phyloP scores from a whole-genome alignment of 805 yeast species.

The Grigorovia yakushimaensis region DNA sequence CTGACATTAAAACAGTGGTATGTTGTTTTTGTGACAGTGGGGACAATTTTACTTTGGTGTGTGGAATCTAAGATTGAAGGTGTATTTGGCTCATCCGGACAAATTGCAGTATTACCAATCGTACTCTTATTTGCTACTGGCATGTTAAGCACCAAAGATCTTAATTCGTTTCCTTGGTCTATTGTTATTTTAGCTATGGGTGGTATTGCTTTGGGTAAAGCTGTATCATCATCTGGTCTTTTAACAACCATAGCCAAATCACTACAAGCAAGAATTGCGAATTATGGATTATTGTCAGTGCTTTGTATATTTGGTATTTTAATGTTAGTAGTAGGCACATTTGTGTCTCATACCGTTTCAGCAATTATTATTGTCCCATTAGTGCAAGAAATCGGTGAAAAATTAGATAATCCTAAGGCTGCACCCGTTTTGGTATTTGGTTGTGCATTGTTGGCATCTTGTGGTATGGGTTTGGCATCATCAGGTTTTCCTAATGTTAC shows the following conservation, averaged over 20 bases:
- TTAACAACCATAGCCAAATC: slow-evolving; percentile 64
- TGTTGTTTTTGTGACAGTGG: slow-evolving; percentile 55
- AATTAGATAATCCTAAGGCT: slow-evolving; percentile 65
- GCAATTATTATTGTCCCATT: slow-evolving; percentile 87
- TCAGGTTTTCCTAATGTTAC: slow-evolving; percentile 98
- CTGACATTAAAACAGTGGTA: slow-evolving; percentile 68
- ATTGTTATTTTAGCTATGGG: slow-evolving; percentile 96
- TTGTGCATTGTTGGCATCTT: slow-evolving; percentile 63
- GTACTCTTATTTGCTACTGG: slow-evolving; percentile 87
- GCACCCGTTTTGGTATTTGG: slow-evolving; percentile 34
- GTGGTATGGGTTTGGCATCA: slow-evolving; percentile 96
- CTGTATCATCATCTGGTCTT: slow-evolving; percentile 86
- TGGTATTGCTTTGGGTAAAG: slow-evolving; percentile 88
- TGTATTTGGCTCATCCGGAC: slow-evolving; percentile 84
- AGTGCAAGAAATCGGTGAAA: slow-evolving; percentile 76
- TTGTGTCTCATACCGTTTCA: slow-evolving; percentile 94
- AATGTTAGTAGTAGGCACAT: slow-evolving; percentile 80
- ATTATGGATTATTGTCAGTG: slow-evolving; percentile 58
- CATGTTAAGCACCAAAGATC: slow-evolving; percentile 69
- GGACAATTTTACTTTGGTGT: slow-evolving; percentile 85
- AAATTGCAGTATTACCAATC: slow-evolving; percentile 79
- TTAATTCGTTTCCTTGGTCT: slow-evolving; percentile 93
- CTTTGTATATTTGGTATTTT: slow-evolving; percentile 74
- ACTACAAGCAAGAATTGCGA: slow-evolving; percentile 54
- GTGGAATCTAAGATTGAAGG: slow-evolving; percentile 62